Conservation (phyloP, 148 eudicot genomes). For the Vaccinium myrtillus region DNA sequence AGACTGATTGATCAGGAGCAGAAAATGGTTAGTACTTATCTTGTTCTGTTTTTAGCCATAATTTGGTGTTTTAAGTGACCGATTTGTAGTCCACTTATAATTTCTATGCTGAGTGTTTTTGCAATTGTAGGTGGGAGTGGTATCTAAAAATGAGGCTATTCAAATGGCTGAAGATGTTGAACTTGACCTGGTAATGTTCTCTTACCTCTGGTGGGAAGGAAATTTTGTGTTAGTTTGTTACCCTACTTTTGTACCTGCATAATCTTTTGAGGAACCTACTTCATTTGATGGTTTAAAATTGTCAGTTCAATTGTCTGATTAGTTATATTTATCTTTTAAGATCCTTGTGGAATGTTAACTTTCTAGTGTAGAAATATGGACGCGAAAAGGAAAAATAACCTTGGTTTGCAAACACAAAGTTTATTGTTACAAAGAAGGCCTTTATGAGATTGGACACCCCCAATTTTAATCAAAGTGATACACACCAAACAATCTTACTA, state of each 20-base stretch:
- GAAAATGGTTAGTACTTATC: slow-evolving; percentile 52
- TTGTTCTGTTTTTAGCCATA: background rate
- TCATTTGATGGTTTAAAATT: background rate
- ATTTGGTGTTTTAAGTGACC: slow-evolving; percentile 6
- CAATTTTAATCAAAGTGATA: background rate
- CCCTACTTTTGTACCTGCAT: background rate
- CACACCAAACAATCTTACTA: too few species aligned
- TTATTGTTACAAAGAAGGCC: background rate
- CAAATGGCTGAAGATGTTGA: slow-evolving; percentile 69
- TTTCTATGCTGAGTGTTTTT: background rate
- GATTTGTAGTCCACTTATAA: background rate
- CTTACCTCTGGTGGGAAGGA: background rate
- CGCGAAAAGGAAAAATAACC: background rate
- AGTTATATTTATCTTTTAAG: background rate
- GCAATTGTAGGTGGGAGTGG: slow-evolving; percentile 61
- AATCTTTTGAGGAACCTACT: background rate
- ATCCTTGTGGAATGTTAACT: background rate
- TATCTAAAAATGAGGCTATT: slow-evolving; percentile 64
- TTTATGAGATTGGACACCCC: background rate
- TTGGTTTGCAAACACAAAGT: background rate
- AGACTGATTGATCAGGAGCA: slow-evolving; percentile 72
- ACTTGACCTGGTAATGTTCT: slow-evolving; percentile 73
- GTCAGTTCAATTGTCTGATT: background rate
- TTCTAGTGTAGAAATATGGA: background rate
- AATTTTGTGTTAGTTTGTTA: background rate